Percentiles rank a stretch among this genome's conserved stretches.
Evolutionary conservation across 2,329 filamentous ascomycete species (phyloP).

Genomic region (Xylariaceae sp.): DNA sequence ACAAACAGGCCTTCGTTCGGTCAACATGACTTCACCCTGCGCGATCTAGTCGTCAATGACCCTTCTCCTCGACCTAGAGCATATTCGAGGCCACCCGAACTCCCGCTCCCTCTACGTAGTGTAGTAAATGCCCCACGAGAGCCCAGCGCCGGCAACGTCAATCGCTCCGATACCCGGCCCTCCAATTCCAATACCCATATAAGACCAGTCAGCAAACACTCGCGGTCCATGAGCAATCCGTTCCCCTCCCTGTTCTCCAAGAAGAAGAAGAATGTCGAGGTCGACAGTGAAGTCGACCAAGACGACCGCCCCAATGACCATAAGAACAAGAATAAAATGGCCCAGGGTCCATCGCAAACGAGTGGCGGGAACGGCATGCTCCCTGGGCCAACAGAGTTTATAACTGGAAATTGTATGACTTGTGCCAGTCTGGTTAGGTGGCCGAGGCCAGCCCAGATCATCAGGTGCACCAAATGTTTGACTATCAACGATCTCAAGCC

Average conservation of each 20-base stretch:
- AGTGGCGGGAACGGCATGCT: conserved; percentile 26
- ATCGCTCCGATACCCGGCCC: too few relatives aligned
- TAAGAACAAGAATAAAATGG: conserved; percentile 29
- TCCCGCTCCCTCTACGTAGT: conserved; percentile 17
- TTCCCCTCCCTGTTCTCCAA: conserved; percentile 67
- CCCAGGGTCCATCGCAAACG: conserved; percentile 29
- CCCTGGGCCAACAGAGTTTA: conserved; percentile 45
- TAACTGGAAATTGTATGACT: conserved; percentile 76
- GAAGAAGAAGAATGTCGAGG: conserved; percentile 47
- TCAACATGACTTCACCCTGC: conserved; percentile 25
- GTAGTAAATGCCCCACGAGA: conserved; percentile 29
- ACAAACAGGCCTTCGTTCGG: conserved; percentile 24
- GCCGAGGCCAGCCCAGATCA: conserved; percentile 68
- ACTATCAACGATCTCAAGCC: conserved; percentile 77
- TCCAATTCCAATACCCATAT: conserved; percentile 23
- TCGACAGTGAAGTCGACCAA: conserved; percentile 27
- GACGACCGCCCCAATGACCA: conserved; percentile 45
- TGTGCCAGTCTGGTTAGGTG: conserved; percentile 78
- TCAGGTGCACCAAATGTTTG: conserved; percentile 78
- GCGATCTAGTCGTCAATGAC: conserved; percentile 19
- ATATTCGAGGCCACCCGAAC: conserved; percentile 24
- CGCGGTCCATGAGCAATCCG: conserved; percentile 74
- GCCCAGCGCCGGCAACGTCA: conserved; percentile 38
- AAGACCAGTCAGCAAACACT: conserved; percentile 37
- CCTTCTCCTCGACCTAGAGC: conserved; percentile 21